phyloP scores from a whole-genome alignment of 139 green algal species.

The Tetradesmus lagerheimii region DNA sequence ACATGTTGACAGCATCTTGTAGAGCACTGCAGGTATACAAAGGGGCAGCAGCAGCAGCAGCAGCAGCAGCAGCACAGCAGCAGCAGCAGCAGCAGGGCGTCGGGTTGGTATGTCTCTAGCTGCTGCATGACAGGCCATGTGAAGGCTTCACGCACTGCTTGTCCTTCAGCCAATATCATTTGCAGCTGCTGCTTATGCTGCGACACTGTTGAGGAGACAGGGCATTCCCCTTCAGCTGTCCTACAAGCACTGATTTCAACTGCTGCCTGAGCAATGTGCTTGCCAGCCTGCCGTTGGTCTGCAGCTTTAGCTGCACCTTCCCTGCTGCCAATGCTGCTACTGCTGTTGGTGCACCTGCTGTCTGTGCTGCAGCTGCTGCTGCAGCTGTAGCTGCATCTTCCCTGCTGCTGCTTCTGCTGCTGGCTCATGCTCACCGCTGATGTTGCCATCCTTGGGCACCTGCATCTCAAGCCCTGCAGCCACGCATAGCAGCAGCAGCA shows the following conservation, averaged over 20 bases:
- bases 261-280: no score
- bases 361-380: neutral
- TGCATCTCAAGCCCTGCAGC: neutral
- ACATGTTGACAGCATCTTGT: slow-evolving; percentile 10
- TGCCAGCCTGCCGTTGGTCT: neutral
- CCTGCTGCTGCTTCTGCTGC: neutral
- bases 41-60: neutral
- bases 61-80: neutral
- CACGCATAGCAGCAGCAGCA: neutral
- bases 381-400: neutral
- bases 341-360: neutral
- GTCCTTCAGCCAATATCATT: neutral
- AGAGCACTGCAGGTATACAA: neutral
- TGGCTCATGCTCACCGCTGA: neutral
- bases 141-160: neutral
- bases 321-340: slow-evolving; percentile 10
- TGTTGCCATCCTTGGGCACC: neutral
- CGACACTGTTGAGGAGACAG: neutral
- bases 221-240: no score
- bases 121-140: no score
- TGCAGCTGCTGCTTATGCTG: neutral
- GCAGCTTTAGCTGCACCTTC: neutral
- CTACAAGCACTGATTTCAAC: no score
- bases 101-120: neutral
- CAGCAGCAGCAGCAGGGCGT: neutral